These are phyloP conservation scores for Cyclocybe aegerita DNA, from an alignment of 768 basidiomycete genomes.

Conservation along the genomic window DNA sequence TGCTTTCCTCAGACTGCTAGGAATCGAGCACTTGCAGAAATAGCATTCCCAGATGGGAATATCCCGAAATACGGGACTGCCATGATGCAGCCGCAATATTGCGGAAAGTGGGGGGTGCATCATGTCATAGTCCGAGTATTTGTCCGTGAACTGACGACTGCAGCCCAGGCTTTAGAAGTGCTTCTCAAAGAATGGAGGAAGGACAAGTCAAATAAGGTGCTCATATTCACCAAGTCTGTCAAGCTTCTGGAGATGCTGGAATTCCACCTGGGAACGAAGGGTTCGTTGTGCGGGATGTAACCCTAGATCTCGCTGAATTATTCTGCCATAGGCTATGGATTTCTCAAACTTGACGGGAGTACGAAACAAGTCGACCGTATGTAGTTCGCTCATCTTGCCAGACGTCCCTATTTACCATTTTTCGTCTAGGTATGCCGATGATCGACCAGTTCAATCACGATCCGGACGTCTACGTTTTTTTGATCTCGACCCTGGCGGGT, in stretches of 20 bases:
- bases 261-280: constrained; percentile 60
- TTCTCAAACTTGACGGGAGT: constrained; percentile 79
- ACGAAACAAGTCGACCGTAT: constrained; percentile 65
- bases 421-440: constrained; percentile 69
- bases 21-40: constrained; percentile 58
- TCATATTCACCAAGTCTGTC: constrained; percentile 92
- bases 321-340: constrained; percentile 47
- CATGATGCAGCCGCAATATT: constrained; percentile 63
- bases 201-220: constrained; percentile 75
- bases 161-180: constrained; percentile 58
- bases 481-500: constrained; percentile 90
- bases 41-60: constrained; percentile 59
- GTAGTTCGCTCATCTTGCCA: constrained; percentile 20
- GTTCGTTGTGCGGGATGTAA: constrained; percentile 31
- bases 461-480: constrained; percentile 71
- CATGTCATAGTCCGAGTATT: not conserved
- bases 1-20: constrained; percentile 36
- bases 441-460: constrained; percentile 84
- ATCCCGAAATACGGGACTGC: constrained; percentile 62
- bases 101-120: constrained; percentile 84
- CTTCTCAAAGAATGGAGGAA: constrained; percentile 68
- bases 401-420: not conserved
- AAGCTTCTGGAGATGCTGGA: constrained; percentile 86
- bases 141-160: not conserved
- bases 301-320: not conserved